phyloP scores from a whole-genome alignment of 805 yeast species.

The Isabelozyma pseudorhagii region DNA sequence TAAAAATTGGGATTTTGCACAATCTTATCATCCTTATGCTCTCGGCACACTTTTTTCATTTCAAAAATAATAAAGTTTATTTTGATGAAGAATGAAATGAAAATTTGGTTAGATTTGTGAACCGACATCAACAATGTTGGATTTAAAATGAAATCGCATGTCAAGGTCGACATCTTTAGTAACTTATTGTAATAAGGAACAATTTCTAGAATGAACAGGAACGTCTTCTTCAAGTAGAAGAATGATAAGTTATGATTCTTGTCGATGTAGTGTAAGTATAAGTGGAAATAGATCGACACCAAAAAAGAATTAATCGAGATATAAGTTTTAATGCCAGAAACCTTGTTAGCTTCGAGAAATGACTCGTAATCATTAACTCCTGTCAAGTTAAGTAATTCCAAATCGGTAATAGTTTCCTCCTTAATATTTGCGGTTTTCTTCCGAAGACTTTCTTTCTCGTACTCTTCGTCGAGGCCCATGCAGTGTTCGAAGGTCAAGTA shows the following conservation, averaged over 20 bases:
- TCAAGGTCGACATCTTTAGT: constrained; percentile 16
- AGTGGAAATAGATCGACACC: constrained; percentile 30
- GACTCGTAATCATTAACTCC: constrained; percentile 8
- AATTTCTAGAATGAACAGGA: constrained; percentile 17
- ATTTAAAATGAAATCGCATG: constrained; percentile 25
- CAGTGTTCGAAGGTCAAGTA: background rate
- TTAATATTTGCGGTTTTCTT: background rate
- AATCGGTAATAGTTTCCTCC: background rate
- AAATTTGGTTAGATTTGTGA: constrained; percentile 28
- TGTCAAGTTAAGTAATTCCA: constrained; percentile 5
- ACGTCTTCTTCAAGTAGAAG: constrained; percentile 23
- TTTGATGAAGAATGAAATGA: constrained; percentile 13
- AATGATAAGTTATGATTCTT: constrained; percentile 24
- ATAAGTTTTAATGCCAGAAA: constrained; percentile 10
- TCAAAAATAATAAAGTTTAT: constrained; percentile 4
- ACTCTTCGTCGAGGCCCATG: constrained; percentile 2
- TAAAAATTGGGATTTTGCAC: background rate
- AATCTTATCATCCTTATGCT: background rate
- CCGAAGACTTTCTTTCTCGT: background rate
- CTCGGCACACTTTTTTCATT: background rate
- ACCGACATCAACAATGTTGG: constrained; percentile 25
- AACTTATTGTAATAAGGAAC: constrained; percentile 19
- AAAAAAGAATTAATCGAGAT: constrained; percentile 20
- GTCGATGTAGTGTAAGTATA: constrained; percentile 29
- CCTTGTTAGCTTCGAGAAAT: constrained; percentile 7